Evolutionary conservation across 106 monocot species (phyloP).

Genomic region (Dendrobium chrysotoxum): DNA sequence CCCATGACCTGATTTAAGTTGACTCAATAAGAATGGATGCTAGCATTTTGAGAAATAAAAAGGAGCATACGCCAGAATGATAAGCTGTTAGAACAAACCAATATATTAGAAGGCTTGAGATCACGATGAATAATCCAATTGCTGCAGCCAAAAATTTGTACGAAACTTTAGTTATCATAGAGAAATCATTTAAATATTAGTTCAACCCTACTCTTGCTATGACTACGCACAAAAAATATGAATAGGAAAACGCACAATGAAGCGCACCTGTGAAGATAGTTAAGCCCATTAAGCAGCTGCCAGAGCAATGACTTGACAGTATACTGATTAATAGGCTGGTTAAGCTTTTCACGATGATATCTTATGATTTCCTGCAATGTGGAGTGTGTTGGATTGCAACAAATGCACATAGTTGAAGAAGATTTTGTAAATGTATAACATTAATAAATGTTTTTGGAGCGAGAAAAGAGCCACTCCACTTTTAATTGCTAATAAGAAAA

Average conservation of each 20-base stretch:
- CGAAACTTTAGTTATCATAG: background rate
- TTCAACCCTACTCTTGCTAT: background rate
- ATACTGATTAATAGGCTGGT: conserved; percentile 74
- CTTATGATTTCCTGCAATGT: conserved; percentile 86
- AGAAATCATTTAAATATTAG: background rate
- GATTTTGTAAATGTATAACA: background rate
- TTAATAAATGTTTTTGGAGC: background rate
- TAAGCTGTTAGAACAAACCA: conserved; percentile 43
- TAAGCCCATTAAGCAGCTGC: conserved; percentile 97
- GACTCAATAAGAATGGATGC: conserved; percentile 8
- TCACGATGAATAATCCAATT: conserved; percentile 99
- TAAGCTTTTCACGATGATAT: conserved; percentile 92
- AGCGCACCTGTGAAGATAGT: conserved; percentile 92
- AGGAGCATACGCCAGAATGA: background rate
- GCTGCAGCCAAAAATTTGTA: conserved; percentile 37
- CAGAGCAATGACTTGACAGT: conserved; percentile 98
- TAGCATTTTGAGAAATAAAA: conserved; percentile 8
- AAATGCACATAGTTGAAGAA: background rate
- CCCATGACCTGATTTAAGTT: conserved; percentile 80
- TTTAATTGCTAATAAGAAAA: background rate
- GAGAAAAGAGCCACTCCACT: background rate
- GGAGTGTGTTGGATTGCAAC: background rate
- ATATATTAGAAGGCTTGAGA: conserved; percentile 97
- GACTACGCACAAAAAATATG: background rate
- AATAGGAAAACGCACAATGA: background rate